phyloP scores from a whole-genome alignment of 116 monocot genomes.

The Trichopus zeylanicus region DNA sequence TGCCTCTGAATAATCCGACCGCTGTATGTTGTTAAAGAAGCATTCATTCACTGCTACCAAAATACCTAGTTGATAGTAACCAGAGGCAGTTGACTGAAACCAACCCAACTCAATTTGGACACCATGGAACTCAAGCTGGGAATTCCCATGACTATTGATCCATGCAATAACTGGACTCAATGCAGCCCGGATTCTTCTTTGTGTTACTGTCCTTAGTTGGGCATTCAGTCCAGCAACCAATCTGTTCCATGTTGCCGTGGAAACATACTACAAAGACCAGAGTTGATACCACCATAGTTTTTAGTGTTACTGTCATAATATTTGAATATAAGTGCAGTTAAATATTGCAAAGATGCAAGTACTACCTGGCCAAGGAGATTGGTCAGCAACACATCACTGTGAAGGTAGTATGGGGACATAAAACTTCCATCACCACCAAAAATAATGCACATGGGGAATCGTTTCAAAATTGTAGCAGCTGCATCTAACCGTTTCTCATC shows the following conservation, averaged over 20 bases:
- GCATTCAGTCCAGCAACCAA: slow-evolving; percentile 82
- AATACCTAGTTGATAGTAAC: slow-evolving; percentile 86
- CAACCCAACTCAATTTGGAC: slow-evolving; percentile 70
- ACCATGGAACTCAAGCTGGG: slow-evolving; percentile 55
- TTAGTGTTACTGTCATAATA: background rate
- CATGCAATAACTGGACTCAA: slow-evolving; percentile 56
- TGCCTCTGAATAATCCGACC: slow-evolving; percentile 26
- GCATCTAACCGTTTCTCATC: slow-evolving; percentile 82
- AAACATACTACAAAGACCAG: slow-evolving; percentile 48
- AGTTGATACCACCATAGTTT: background rate
- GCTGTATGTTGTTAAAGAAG: slow-evolving; percentile 25
- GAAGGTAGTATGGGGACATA: slow-evolving; percentile 88
- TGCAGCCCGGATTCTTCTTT: slow-evolving; percentile 47
- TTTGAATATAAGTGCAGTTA: background rate
- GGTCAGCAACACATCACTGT: slow-evolving; percentile 68
- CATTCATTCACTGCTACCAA: slow-evolving; percentile 42
- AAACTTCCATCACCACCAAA: slow-evolving; percentile 96
- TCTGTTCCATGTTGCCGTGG: slow-evolving; percentile 77
- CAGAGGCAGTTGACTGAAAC: slow-evolving; percentile 90
- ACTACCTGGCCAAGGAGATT: slow-evolving; percentile 89
- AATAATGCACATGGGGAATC: slow-evolving; percentile 89
- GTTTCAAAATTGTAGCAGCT: slow-evolving; percentile 43
- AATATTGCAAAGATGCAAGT: background rate
- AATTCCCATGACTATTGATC: slow-evolving; percentile 76
- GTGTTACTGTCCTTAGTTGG: slow-evolving; percentile 67